Evolutionary conservation across 352 stramenopile species (phyloP), one percentile per base, ranked within the genome.

Genomic region (Globisporangium paroecandrum): DNA sequence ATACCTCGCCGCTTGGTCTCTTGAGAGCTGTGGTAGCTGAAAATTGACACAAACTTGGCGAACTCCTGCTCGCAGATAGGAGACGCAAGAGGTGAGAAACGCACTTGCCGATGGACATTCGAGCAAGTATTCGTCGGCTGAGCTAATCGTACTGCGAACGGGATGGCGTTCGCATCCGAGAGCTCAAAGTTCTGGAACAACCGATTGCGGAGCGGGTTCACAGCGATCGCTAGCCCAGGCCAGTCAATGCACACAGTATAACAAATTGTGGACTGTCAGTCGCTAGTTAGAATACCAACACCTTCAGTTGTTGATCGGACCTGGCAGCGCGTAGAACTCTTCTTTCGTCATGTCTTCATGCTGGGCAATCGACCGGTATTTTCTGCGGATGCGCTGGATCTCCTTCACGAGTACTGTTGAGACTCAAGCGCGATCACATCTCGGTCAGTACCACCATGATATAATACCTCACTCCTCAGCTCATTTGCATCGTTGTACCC

Each of bases 11-110:
- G 70, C 46, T 89, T 90, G 34, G 62, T 41, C 12, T 87, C 79
- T 27, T 77, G 77, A 0, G 73, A 72, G 59, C 78, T 89, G 66
- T 86, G 72, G 64, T 77, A 90, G 78, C 82, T 90, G 70, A 87
- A 89, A 36, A 72, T 72, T 0, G 79, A 71, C 22, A 85, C 53
- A 25, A 90, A 85, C 27, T 74, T 79, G 27, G 75, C 73, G 46
- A 90, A 90, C 32, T 90, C 82, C 82, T 32, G 29, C 29, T 2
- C 29, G 4, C 29, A 32, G 29, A 32, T 32, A 32, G 29, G 29
- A 32, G 29, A 32, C 29, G 29, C 29, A 32, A 32, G 29, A 32
- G 29, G 29, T 32, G 29, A 32, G 29, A 32, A 32, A 32, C 4
- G 29, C 29, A 32, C 29, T 32, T 32, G 29, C 4, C 29, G 29